Evolutionary conservation across 2,329 filamentous ascomycete species (phyloP), one percentile per base, ranked within the genome.

Genomic region (Simplicillium sp.): DNA sequence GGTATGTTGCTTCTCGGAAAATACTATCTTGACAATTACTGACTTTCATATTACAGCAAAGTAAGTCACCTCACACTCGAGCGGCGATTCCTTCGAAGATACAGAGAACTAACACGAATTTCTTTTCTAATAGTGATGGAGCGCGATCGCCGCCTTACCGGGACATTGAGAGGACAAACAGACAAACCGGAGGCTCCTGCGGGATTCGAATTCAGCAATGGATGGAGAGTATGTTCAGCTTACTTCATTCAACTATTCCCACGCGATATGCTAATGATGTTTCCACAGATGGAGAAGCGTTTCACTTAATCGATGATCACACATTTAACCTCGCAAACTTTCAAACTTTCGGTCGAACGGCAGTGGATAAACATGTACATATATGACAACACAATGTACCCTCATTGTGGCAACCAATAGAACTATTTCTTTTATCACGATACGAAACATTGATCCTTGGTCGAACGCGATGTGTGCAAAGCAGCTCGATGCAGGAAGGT

Each of bases 151-250:
- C 69, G 77, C 54, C 65, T 82, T 46, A 81, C 77, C 7, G 77
- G 77, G 36, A 65, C 60, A 36, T 50, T 77, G 46, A 67, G 77
- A 57, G 77, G 77, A 31, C 77, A 82, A 54, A 68, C 64, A 42
- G 74, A 78, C 54, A 65, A 62, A 18, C 59, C 74, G 34, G 56
- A 64, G 48, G 77, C 77, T 16, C 76, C 77, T 14, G 54, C 64
- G 14, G 77, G 77, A 31, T 82, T 76, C 57, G 77, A 80, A 52
- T 52, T 79, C 46, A 80, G 71, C 63, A 80, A 80, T 52, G 70
- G 71, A 28, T 81, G 77, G 77, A 78, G 67, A 64, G 77, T 80
- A 69, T 36, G 70, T 57, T 43, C 18, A 31, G 25, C 38, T 28
- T 37, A n/a, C 32, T 20, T 14, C 20, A 9, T 25, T 25, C 20